Percentiles rank a stretch among this genome's conserved stretches.
Evolutionary conservation across 2,329 filamentous ascomycete genomes (phyloP).

Genomic region (Nannizziopsis barbatae): DNA sequence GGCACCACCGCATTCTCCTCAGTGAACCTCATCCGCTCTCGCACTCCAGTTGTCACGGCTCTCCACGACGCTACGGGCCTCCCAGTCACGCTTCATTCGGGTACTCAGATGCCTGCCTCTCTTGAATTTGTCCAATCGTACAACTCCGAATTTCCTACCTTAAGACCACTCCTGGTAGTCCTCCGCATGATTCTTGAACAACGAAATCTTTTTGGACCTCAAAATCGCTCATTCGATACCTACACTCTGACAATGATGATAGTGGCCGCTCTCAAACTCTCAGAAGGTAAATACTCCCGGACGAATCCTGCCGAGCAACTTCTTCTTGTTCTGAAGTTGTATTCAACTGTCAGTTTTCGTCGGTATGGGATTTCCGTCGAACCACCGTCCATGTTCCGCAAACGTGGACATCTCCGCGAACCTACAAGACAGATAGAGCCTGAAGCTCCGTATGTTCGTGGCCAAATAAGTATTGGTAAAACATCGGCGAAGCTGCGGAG

Average conservation of each 20-base stretch:
- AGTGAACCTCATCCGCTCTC: constrained; percentile 19
- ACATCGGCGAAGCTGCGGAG: constrained; percentile 24
- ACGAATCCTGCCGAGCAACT: constrained; percentile 32
- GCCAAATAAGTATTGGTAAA: constrained; percentile 32
- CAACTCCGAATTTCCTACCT: constrained; percentile 39
- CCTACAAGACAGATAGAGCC: constrained; percentile 5
- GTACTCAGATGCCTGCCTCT: constrained; percentile 30
- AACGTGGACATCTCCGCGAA: constrained; percentile 16
- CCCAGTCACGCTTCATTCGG: constrained; percentile 42
- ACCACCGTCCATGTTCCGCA: constrained; percentile 36
- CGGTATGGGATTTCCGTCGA: constrained; percentile 41
- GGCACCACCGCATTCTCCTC: constrained; percentile 17
- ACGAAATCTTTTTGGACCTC: constrained; percentile 40
- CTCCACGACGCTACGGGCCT: constrained; percentile 41
- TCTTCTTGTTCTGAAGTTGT: constrained; percentile 42
- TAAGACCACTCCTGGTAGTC: constrained; percentile 41
- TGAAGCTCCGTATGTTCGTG: constrained; percentile 23
- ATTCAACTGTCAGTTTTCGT: constrained; percentile 36
- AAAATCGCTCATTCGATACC: constrained; percentile 40
- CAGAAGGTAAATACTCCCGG: constrained; percentile 24
- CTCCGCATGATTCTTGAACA: constrained; percentile 42
- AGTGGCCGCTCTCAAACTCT: constrained; percentile 42
- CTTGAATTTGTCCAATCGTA: constrained; percentile 38
- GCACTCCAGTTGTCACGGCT: constrained; percentile 25
- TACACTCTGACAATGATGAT: constrained; percentile 49